Evolutionary conservation across 805 yeast genomes (phyloP).

Genomic region (Blastobotrys attinorum): DNA sequence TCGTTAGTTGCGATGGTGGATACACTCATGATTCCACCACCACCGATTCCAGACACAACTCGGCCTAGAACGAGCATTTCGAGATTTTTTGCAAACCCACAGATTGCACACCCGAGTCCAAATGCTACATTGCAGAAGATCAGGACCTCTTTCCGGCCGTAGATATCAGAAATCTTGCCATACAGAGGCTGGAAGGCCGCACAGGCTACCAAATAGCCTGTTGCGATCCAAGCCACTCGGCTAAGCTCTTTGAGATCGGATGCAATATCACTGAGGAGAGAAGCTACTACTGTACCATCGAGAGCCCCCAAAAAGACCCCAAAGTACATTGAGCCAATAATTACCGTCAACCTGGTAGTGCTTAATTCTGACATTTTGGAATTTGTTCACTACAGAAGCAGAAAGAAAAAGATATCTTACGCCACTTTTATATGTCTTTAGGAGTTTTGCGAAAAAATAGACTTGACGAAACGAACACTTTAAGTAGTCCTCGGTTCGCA

Average conservation of each 20-base stretch:
- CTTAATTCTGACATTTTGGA: not conserved
- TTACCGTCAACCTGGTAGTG: conserved; percentile 3
- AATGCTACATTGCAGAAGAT: conserved; percentile 36
- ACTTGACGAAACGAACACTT: too few species aligned
- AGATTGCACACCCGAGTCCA: conserved; percentile 40
- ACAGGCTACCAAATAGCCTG: conserved; percentile 58
- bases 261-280: conserved; percentile 51
- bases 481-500: too few species aligned
- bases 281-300: conserved; percentile 54
- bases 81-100: conserved; percentile 49
- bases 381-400: not conserved
- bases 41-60: conserved; percentile 80
- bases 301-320: conserved; percentile 42
- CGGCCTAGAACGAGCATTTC: conserved; percentile 60
- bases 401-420: not conserved
- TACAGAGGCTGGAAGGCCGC: conserved; percentile 69
- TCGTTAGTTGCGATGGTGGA: conserved; percentile 73
- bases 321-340: conserved; percentile 23
- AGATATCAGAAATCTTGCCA: conserved; percentile 61
- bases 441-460: not conserved
- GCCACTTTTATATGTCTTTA: not conserved
- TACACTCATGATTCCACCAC: conserved; percentile 77
- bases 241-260: conserved; percentile 47
- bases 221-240: conserved; percentile 60
- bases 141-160: conserved; percentile 34